These are phyloP conservation scores for Phytophthora hibernalis DNA, from an alignment of 352 stramenopile species.

Conservation along the genomic window DNA sequence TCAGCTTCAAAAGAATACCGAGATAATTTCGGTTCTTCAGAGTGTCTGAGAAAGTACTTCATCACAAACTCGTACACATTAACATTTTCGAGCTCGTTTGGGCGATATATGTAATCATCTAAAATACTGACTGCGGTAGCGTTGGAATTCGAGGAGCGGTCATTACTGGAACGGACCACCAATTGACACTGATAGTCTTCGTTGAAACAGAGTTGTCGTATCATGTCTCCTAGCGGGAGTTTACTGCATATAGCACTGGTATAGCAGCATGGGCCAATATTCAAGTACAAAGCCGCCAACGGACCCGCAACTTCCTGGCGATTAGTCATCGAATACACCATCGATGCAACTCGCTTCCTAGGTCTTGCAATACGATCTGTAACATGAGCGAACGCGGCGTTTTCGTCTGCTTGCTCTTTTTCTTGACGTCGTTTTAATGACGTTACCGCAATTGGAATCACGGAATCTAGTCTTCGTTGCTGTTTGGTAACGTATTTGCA, in stretches of 20 bases:
- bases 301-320: neutral
- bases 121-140: neutral
- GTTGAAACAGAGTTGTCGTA: neutral
- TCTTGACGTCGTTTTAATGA: neutral
- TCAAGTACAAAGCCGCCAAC: neutral
- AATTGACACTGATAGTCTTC: neutral
- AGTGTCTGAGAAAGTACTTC: neutral
- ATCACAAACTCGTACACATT: constrained; percentile 9
- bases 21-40: too few species aligned
- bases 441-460: neutral
- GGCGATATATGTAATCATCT: constrained; percentile 1
- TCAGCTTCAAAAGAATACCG: too few species aligned
- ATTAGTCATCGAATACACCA: neutral
- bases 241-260: neutral
- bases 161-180: too few species aligned
- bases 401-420: neutral
- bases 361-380: neutral
- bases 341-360: neutral
- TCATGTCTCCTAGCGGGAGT: neutral
- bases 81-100: neutral
- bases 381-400: neutral
- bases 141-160: neutral
- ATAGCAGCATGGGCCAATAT: neutral
- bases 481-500: neutral
- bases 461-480: neutral